These are phyloP conservation scores for Prunella vulgaris DNA, from an alignment of 257 asterid species.

Conservation along the genomic window DNA sequence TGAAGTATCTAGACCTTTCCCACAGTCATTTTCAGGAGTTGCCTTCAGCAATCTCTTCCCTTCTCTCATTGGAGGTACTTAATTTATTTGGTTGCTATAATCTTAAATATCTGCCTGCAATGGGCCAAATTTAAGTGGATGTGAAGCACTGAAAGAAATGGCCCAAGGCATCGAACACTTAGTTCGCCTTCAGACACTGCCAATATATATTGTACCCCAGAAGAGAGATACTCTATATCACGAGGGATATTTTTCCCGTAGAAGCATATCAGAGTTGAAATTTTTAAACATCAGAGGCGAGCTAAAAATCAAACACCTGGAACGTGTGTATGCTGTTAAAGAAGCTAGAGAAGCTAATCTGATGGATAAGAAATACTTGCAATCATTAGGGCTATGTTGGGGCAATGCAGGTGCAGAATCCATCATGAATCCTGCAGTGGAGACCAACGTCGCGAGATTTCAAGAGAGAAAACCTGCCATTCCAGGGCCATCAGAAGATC, in stretches of 20 bases:
- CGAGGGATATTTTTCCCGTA: no score
- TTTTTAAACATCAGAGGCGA: slow-evolving; percentile 23
- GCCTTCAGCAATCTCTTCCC: slow-evolving; percentile 16
- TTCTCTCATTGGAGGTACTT: slow-evolving; percentile 21
- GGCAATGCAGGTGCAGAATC: slow-evolving; percentile 11
- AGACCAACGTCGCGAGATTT: not conserved
- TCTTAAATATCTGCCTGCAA: slow-evolving; percentile 21
- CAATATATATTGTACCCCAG: slow-evolving; percentile 23
- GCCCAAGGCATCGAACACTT: slow-evolving; percentile 11
- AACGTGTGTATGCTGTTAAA: slow-evolving; percentile 7
- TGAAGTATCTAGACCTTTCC: slow-evolving; percentile 29
- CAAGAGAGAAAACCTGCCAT: slow-evolving; percentile 11
- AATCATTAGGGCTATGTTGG: slow-evolving; percentile 25
- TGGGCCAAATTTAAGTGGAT: slow-evolving; percentile 16
- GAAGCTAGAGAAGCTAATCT: slow-evolving; percentile 14
- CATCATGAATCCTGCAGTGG: slow-evolving; percentile 15
- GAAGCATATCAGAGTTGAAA: slow-evolving; percentile 14
- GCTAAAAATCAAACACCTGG: slow-evolving; percentile 27
- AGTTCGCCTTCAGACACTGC: slow-evolving; percentile 28
- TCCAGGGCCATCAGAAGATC: slow-evolving; percentile 14
- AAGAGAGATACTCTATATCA: not conserved
- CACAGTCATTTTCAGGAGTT: slow-evolving; percentile 20
- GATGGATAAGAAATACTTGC: slow-evolving; percentile 13
- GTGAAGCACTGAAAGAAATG: slow-evolving; percentile 25
- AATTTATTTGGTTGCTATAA: slow-evolving; percentile 24